Base-by-base conservation (phyloP, 345 rosid genomes). In the Lepidium aucheri region DNA sequence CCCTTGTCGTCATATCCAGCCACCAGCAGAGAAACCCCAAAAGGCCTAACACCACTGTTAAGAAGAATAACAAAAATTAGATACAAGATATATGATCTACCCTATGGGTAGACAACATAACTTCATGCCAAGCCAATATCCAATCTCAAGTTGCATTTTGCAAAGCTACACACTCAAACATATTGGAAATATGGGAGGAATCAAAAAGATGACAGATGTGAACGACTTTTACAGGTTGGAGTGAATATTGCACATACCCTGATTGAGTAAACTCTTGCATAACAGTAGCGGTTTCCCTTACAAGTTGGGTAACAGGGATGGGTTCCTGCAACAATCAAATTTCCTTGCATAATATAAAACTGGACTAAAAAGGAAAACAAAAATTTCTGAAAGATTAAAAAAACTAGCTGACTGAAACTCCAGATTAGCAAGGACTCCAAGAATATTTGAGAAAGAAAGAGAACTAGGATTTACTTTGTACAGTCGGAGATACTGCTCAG, bases 181-280 rank as follows among this genome's bases (percentile, higher is more conserved):
- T n/a, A 40, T 22, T 42, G 46, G 54, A 60, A 51, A 30, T 9
- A 50, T 32, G 26, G 14, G 20, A 9, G 17, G 38, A 52, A 9
- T 41, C 3, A 9, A 36, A 17, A 22, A 32, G 17, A 40, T 41
- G 28, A 69, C 7, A 61, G 13, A 60, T 41, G 36, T 15, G 15
- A n/a, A 33, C 14, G 45, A 51, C 20, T 1, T 3, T 50, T 17
- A 26, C 2, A 39, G 14, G 13, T 13, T 2, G 32, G n/a, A 40
- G 53, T 14, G 6, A 32, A 24, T 8, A 4, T 53, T 43, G 34
- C 28, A 40, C 35, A 79, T 81, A 91, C 98, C 98, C 98, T 43
- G 98, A 91, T 57, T 89, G 96, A 60, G 98, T 93, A 73, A 93
- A 93, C 80, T 93, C 97, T 74, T 93, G 98, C 97, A 93, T 93